phyloP scores from a whole-genome alignment of 1,284 basidiomycete species.

The Amylostereum areolatum region DNA sequence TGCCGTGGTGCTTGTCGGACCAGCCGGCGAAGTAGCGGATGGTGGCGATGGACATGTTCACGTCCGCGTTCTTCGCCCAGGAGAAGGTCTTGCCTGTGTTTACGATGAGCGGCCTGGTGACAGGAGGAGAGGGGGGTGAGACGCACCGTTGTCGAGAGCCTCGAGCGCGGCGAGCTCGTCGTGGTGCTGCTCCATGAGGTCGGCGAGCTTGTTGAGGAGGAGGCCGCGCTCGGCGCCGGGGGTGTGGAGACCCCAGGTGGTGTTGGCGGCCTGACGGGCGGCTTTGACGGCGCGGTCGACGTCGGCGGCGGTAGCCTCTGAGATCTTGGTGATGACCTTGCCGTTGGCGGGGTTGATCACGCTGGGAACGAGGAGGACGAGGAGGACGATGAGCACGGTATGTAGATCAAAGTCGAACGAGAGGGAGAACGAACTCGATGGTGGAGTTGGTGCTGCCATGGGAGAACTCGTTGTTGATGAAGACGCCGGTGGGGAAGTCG shows the following conservation, averaged over 20 bases:
- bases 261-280: conserved; percentile 75
- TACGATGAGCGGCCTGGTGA: neutral
- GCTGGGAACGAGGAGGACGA: conserved; percentile 27
- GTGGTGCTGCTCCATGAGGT: conserved; percentile 64
- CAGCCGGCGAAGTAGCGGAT: conserved; percentile 76
- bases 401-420: neutral
- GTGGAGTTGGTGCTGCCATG: conserved; percentile 58
- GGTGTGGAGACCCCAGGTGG: conserved; percentile 66
- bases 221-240: conserved; percentile 60
- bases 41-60: conserved; percentile 58
- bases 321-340: conserved; percentile 60
- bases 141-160: conserved; percentile 53
- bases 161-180: conserved; percentile 78
- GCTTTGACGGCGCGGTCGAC: conserved; percentile 73
- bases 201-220: conserved; percentile 66
- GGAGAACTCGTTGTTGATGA: conserved; percentile 78
- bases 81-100: conserved; percentile 61
- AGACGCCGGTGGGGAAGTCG: conserved; percentile 69
- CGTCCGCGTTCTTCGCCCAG: conserved; percentile 70
- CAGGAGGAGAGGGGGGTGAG: neutral
- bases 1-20: conserved; percentile 86
- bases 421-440: conserved; percentile 52
- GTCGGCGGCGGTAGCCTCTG: conserved; percentile 65
- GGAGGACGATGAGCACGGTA: neutral
- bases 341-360: conserved; percentile 82